A percentile compares a stretch with the other conserved stretches of the same genome.
Evolutionary conservation across 2,329 filamentous ascomycete genomes (phyloP).

Genomic region (Thielaviopsis ethacetica): DNA sequence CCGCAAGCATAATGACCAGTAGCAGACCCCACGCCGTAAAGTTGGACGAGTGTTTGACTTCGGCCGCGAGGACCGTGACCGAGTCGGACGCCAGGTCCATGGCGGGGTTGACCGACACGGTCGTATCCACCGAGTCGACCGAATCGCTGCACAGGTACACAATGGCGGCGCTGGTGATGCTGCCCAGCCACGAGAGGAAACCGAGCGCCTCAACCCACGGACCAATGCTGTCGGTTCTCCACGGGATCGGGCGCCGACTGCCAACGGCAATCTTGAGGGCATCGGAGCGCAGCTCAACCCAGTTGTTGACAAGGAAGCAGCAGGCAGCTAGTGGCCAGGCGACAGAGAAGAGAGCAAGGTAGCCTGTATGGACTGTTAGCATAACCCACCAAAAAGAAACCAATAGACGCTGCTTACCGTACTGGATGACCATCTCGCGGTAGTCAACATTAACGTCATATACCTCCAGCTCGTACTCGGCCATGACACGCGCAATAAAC

Average conservation of each 20-base stretch:
- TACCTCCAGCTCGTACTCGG: constrained; percentile 63
- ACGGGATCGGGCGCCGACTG: constrained; percentile 77
- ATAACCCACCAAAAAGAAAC: neutral
- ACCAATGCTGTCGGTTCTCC: constrained; percentile 83
- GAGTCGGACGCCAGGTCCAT: constrained; percentile 48
- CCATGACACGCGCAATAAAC: constrained; percentile 67
- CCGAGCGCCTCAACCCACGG: constrained; percentile 76
- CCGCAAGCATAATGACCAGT: constrained; percentile 65
- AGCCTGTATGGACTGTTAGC: constrained; percentile 34
- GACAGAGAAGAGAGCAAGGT: constrained; percentile 78
- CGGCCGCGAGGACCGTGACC: neutral
- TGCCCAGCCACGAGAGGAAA: constrained; percentile 89
- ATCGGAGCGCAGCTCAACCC: constrained; percentile 85
- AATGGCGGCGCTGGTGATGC: constrained; percentile 70
- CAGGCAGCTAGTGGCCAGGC: constrained; percentile 87
- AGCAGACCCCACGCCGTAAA: constrained; percentile 67
- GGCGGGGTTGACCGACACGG: constrained; percentile 31
- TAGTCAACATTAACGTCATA: constrained; percentile 89
- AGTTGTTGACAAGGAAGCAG: constrained; percentile 88
- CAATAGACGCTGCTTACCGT: constrained; percentile 28
- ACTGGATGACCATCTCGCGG: constrained; percentile 82
- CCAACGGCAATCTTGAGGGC: constrained; percentile 86
- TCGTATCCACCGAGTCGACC: constrained; percentile 21
- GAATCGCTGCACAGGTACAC: constrained; percentile 64
- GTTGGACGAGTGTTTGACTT: neutral